These are phyloP conservation scores for Curvularia spicifera DNA, from an alignment of 2,329 filamentous ascomycete species.

Conservation along the genomic window DNA sequence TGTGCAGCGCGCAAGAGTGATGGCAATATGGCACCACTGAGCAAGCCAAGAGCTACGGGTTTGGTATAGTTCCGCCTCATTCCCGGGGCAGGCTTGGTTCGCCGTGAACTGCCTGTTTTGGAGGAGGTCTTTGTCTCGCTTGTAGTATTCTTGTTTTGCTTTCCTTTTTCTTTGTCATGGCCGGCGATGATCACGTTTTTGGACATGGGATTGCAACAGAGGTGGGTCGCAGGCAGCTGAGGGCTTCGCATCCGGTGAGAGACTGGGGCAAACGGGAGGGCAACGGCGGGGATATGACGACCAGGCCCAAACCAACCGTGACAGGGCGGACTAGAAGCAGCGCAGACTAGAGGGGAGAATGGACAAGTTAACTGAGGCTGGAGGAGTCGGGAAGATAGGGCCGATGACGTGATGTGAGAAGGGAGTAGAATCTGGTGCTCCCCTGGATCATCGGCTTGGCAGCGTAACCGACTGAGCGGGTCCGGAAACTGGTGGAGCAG, in stretches of 20 bases:
- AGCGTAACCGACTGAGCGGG: constrained; percentile 41
- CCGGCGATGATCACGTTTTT: not conserved
- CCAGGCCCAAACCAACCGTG: too few species aligned
- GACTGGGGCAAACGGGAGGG: too few species aligned
- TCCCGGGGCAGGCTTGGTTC: not conserved
- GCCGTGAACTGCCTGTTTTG: not conserved
- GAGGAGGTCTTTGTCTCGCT: not conserved
- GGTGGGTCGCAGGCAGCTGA: too few species aligned
- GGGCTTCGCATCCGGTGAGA: too few species aligned
- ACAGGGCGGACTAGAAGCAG: too few species aligned
- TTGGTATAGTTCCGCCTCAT: not conserved
- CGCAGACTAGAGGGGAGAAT: not conserved
- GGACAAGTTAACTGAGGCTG: not conserved
- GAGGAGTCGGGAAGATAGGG: not conserved
- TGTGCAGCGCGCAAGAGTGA: not conserved
- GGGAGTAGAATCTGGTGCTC: constrained; percentile 6
- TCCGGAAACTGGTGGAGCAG: constrained; percentile 34
- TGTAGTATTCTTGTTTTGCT: not conserved
- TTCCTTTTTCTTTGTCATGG: not conserved
- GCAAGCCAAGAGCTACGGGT: not conserved
- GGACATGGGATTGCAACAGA: too few species aligned
- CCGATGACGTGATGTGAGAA: constrained; percentile 28
- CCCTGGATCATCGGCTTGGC: constrained; percentile 20
- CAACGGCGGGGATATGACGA: too few species aligned
- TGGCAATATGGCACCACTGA: not conserved